Conservation (phyloP, 768 basidiomycete genomes). For the Trametes elegans region DNA sequence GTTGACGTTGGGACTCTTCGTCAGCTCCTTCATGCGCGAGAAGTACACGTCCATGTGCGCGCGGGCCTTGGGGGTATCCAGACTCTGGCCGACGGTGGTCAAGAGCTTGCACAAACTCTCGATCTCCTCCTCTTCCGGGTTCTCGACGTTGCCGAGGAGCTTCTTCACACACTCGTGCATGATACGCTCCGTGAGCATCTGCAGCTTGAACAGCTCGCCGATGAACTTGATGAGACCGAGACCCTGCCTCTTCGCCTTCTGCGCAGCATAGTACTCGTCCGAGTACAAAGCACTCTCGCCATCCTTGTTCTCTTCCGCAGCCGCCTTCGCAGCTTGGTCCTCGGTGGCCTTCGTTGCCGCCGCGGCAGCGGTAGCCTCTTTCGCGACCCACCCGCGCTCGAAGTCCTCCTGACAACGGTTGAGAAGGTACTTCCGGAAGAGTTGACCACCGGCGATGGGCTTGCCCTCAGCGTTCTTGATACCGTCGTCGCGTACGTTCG, state of each 20-base stretch:
- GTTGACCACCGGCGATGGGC: conserved; percentile 87
- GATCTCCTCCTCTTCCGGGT: conserved; percentile 97
- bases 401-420: conserved; percentile 98
- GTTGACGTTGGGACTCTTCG: conserved; percentile 69
- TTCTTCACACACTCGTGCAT: conserved; percentile 99
- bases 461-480: conserved; percentile 80
- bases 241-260: conserved; percentile 96
- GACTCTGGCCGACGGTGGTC: conserved; percentile 78
- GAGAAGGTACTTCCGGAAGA: conserved; percentile 96
- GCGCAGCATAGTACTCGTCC: conserved; percentile 91
- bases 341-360: conserved; percentile 84
- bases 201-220: conserved; percentile 97
- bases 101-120: conserved; percentile 94
- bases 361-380: conserved; percentile 83
- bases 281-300: conserved; percentile 82
- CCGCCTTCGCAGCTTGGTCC: conserved; percentile 75
- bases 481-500: conserved; percentile 84
- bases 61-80: conserved; percentile 80
- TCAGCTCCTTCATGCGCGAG: conserved; percentile 81
- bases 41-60: conserved; percentile 94
- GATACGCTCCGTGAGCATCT: conserved; percentile 96
- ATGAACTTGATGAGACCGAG: conserved; percentile 98
- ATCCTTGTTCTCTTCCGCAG: conserved; percentile 54
- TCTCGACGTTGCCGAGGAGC: conserved; percentile 87
- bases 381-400: conserved; percentile 90